Base-by-base conservation (phyloP, 257 asterid species). In the Perilla frutescens region DNA sequence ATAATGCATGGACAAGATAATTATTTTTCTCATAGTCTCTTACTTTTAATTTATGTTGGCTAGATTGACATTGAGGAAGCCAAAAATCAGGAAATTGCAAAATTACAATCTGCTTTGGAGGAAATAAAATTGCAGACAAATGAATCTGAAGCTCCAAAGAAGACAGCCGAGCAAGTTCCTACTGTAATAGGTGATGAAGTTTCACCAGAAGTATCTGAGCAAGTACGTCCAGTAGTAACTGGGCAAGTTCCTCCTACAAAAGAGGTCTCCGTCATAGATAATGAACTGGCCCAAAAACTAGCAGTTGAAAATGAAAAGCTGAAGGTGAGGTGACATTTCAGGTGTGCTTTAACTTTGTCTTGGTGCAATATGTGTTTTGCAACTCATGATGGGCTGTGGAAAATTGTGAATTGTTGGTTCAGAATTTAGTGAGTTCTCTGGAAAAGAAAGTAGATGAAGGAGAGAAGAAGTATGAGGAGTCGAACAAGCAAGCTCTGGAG, bases 291-390 rank as follows among this genome's bases (percentile, higher is more conserved):
- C 70, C 65, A 64, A 66, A 84, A 84, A 75, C 82, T 92, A 71
- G 76, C 86, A 56, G 78, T 87, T 73, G 97, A 92, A 88, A 92
- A 92, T 71, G 92, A 88, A 79, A 86, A 77, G 82, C 90, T 92
- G 73, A 90, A 87, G 95, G 97, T 89, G 77, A 66, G 78, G 84
- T 73, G 61, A 64, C 41, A 36, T 69, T 75, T 69, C 53, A 49
- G 71, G 45, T 53, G 39, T 66, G 55, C 49, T 72, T 69, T 43
- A 31, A 58, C 32, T 29, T 40, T 69, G 20, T 71, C 71, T 79
- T 71, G 71, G 68, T 65, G 37, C 65, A 41, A 65, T 72, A 20
- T 77, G 26, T 60, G 51, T 64, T 59, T 12, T 70, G 41, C 39
- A 44, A 47, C 74, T 72, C 66, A 62, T 63, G 43, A 72, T 59